Evolutionary conservation across 78 protist species (phyloP).

Genomic region (Dictyostelium intermedium): DNA sequence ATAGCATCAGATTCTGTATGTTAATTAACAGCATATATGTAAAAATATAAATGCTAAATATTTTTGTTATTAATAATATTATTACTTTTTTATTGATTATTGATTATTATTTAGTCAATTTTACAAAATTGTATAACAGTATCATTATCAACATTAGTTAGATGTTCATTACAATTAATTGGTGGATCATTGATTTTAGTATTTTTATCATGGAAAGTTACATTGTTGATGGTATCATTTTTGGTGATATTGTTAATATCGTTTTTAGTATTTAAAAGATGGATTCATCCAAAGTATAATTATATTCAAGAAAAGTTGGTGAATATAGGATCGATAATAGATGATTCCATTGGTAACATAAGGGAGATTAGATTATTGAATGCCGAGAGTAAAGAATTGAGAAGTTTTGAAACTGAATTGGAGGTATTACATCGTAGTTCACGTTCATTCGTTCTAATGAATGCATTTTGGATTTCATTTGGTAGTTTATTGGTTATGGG

Average conservation of each 20-base stretch:
- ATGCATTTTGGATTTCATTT: constrained; percentile 63
- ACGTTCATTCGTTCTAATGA: not conserved
- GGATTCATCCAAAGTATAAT: constrained; percentile 5
- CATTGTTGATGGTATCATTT: constrained; percentile 38
- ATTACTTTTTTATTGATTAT: not conserved
- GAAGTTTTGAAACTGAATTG: constrained; percentile 45
- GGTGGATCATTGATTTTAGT: constrained; percentile 42
- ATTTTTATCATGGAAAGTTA: constrained; percentile 38
- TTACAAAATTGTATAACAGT: constrained; percentile 71
- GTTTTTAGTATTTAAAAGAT: not conserved
- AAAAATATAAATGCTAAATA: not conserved
- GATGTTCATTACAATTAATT: constrained; percentile 32
- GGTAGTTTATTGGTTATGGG: constrained; percentile 1
- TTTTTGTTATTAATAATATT: not conserved
- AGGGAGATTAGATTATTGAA: constrained; percentile 32
- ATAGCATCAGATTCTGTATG: constrained; percentile 56
- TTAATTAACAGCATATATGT: not conserved
- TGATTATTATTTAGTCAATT: constrained; percentile 5
- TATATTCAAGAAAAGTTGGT: constrained; percentile 30
- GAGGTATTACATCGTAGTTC: constrained; percentile 18
- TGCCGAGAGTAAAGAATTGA: constrained; percentile 46
- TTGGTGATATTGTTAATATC: not conserved
- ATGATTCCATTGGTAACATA: constrained; percentile 15
- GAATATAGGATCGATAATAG: not conserved
- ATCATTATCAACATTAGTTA: constrained; percentile 51